Evolutionary conservation across 139 green algal genomes (phyloP), one percentile per base, ranked within the genome.

Genomic region (Chara braunii): DNA sequence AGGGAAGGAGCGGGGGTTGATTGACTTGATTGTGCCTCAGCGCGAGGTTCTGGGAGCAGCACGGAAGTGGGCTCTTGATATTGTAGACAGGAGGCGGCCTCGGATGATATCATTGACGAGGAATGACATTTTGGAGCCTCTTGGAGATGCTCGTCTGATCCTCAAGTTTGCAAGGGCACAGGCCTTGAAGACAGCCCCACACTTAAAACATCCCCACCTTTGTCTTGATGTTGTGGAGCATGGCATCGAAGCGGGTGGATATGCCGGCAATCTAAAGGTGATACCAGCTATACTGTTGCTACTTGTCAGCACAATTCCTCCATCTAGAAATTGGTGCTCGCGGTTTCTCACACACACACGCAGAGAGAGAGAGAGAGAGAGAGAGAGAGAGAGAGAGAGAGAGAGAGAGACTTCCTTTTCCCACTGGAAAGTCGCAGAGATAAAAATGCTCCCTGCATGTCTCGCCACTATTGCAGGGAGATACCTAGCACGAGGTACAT

Each of bases 191-290:
- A 72, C 75, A 32, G 66, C 72, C 32, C 60, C 61, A 7, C 55
- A 43, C 14, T 43, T 99, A 43, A 40, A 51, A 43, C 93, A 98
- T 83, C 90, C 91, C 31, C 84, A 84, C 68, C 77, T 95, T 35
- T 97, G 90, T 81, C 66, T 99, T 44, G 93, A 97, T 51, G 90
- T 88, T 2, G 84, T 97, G 29, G 63, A 87, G 62, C 45, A 56
- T 3, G 94, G 93, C 26, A 66, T 97, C 4, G 70, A 82, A 45
- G 45, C 88, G 12, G 93, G 93, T 4, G 89, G 90, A 2, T 42
- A 71, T 0, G 86, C 77, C 2, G 93, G 93, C 2, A 80, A 98
- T 22, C 69, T 67, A 12, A 85, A 87, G 59, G 67, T 75, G 18
- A 18, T 31, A 12, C n/a, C n/a, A n/a, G n/a, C n/a, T n/a, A n/a